Base-by-base conservation (phyloP, 2,329 filamentous ascomycete species). In the Lecanoromycetidae sp. region DNA sequence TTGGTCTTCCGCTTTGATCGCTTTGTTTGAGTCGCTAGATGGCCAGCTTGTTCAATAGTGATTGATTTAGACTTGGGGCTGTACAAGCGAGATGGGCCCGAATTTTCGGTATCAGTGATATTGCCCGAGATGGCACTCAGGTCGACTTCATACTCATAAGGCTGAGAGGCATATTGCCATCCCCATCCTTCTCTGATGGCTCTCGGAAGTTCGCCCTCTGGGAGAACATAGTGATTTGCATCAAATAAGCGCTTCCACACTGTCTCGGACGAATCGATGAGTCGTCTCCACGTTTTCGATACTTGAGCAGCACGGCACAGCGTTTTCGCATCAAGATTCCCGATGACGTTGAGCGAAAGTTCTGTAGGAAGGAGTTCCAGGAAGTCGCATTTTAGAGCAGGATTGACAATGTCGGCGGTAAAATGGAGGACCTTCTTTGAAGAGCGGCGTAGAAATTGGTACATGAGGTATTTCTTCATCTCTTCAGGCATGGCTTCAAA, bases 381-480 rank as follows among this genome's bases (percentile, higher is more conserved):
- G 53, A 96, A 95, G 61, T 98, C 91, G 60, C 87, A 94, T 63
- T 94, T 95, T 48, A 98, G 67, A 0, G 90, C 87, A 6, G 91
- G 91, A 58, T 94, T 95, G 54, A 98, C 88, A 12, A 87, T 80
- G 55, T 87, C 81, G 29, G 90, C 87, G 46, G 98, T 82, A 46
- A 94, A 81, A 58, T 91, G 87, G 4, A 98, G 71, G 0, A 88
- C 94, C 34, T 87, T 82, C 55, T 93, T 84, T 5, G 87, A 79
- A 59, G 88, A 96, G 38, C 91, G 77, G 48, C 86, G 82, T 22
- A 98, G 74, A 46, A 98, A 79, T 61, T 98, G 90, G 61, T 93
- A 96, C 80, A 98, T 94, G 66, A 98, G 82, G 60, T 94, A 94
- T 0, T 84, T 84, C 66, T 98, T 91, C 76, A 98, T 80, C 57